Conservation (phyloP, 192 early-diverging fungal genomes). For the Diversispora epigaea region DNA sequence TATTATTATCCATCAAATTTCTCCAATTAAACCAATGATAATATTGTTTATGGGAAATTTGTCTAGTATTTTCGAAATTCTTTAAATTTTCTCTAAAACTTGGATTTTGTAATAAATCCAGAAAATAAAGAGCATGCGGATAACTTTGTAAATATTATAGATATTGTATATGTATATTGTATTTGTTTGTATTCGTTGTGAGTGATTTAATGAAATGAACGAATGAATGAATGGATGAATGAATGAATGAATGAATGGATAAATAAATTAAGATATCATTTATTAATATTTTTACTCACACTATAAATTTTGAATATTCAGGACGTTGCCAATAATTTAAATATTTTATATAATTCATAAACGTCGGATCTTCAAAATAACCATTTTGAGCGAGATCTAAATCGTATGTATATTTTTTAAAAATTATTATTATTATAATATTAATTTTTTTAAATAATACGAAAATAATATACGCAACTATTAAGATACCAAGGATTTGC, state of each 20-base stretch:
- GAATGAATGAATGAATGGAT: too few species aligned
- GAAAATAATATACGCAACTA: conserved; percentile 37
- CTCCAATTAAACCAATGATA: conserved; percentile 61
- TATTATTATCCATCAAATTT: neutral
- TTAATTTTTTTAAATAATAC: neutral
- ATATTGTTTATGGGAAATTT: conserved; percentile 78
- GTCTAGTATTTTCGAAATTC: conserved; percentile 66
- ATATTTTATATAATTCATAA: conserved; percentile 89
- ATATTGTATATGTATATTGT: neutral
- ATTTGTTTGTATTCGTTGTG: too few species aligned
- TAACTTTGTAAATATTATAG: conserved; percentile 56
- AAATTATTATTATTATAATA: neutral
- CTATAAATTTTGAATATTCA: conserved; percentile 87
- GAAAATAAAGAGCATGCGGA: conserved; percentile 82
- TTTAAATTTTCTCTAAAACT: conserved; percentile 77
- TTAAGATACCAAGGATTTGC: conserved; percentile 94
- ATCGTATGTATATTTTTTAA: too few species aligned
- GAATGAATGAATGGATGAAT: too few species aligned
- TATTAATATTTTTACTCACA: conserved; percentile 47
- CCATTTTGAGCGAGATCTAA: conserved; percentile 82
- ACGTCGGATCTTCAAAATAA: conserved; percentile 80
- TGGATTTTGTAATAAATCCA: conserved; percentile 81
- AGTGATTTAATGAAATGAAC: too few species aligned
- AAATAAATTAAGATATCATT: neutral
- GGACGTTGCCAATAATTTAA: conserved; percentile 87